Base-by-base conservation (phyloP, 345 rosid species). In the Aurinia saxatilis region DNA sequence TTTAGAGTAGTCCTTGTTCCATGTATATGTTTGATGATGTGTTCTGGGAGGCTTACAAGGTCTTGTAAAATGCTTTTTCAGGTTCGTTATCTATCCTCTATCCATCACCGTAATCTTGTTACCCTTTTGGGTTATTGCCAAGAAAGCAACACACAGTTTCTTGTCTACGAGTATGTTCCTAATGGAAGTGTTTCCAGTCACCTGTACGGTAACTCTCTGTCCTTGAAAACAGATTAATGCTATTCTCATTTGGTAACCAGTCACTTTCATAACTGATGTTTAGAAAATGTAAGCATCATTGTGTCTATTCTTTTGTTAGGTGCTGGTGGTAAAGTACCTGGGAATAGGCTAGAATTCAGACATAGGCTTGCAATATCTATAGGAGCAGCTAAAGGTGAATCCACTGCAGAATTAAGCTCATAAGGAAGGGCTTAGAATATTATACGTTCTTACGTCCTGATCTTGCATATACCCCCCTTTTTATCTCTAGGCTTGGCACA, bases 121-220 rank as follows among this genome's bases (percentile, higher is more conserved):
- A 77, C 85, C 50, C 88, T 93, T 7, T 73, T 93, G 76, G 99
- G 99, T 42, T 93, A 79, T 77, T 89, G 96, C 65, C 97, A 93
- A 78, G 93, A 87, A 72, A 81, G 82, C 65, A 77, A 81, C 76
- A 77, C 70, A 5, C 99, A 93, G 71, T 78, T 81, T 73, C 95
- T 93, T 45, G 70, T 93, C 55, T 84, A 87, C 9, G 99, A 89
- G 75, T 89, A 93, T 67, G 65, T 90, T 79, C 97, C 97, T 44
- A 87, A 84, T 72, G 99, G 99, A 54, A 93, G 99, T 46, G 92
- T 93, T 80, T 93, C 99, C 75, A 78, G 85, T 79, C 96, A 93
- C 80, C 79, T 90, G 86, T 87, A 85, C 63, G 96, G 99, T 93
- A 89, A 88, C 88, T 82, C 82, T 75, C 88, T 78, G 73, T 77